These are phyloP conservation scores for Fraxinus quadrangulata DNA, from an alignment of 257 asterid species.

Conservation along the genomic window DNA sequence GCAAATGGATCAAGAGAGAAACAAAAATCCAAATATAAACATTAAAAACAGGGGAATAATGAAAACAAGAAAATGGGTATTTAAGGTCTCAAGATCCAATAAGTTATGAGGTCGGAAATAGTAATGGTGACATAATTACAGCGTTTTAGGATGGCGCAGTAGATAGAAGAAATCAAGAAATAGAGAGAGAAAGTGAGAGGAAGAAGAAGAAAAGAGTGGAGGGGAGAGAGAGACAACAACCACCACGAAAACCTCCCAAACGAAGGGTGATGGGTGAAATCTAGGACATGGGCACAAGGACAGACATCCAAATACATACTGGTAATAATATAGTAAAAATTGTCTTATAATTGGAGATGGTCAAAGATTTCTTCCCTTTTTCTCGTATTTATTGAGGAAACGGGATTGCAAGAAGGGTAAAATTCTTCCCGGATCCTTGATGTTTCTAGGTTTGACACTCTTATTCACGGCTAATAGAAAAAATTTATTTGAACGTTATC, in stretches of 20 bases:
- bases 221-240: constrained; percentile 18
- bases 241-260: constrained; percentile 41
- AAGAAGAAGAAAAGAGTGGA: constrained; percentile 5
- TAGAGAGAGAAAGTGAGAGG: constrained; percentile 17
- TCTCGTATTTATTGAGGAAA: neutral
- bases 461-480: too few species aligned
- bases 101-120: constrained; percentile 12
- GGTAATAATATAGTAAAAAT: neutral
- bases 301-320: neutral
- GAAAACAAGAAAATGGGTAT: constrained; percentile 19
- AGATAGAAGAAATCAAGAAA: neutral
- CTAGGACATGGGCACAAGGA: constrained; percentile 24
- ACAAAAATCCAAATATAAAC: constrained; percentile 16
- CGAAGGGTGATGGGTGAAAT: constrained; percentile 33
- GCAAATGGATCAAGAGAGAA: constrained; percentile 13
- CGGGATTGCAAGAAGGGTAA: neutral
- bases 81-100: constrained; percentile 6
- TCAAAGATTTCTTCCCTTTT: neutral
- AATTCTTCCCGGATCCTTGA: neutral
- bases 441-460: too few species aligned
- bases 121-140: constrained; percentile 17
- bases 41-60: constrained; percentile 11
- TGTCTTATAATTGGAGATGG: neutral
- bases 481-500: too few species aligned
- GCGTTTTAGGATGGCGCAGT: constrained; percentile 5